These are phyloP conservation scores for Trichoderma sp. DNA, from an alignment of 2,329 filamentous ascomycete species.

Conservation along the genomic window DNA sequence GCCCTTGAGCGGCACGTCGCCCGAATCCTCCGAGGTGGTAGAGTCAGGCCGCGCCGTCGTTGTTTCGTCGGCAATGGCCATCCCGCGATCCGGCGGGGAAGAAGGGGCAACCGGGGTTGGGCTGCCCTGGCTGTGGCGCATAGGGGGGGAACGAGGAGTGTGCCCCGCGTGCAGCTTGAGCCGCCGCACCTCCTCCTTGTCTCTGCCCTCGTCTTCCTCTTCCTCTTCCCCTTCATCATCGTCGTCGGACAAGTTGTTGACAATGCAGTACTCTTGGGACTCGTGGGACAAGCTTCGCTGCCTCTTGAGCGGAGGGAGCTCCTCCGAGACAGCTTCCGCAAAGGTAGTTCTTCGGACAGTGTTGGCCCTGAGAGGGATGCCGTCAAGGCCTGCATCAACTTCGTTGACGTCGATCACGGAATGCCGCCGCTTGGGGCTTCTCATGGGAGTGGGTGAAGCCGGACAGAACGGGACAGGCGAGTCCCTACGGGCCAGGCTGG, in stretches of 20 bases:
- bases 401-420: conserved; percentile 58
- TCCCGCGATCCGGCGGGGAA: background rate
- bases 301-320: conserved; percentile 30
- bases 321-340: conserved; percentile 39
- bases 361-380: conserved; percentile 58
- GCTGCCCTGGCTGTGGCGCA: conserved; percentile 38
- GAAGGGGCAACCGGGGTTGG: conserved; percentile 37
- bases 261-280: background rate
- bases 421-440: conserved; percentile 2
- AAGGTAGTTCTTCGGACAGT: conserved; percentile 58
- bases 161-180: conserved; percentile 65
- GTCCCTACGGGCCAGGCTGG: too few species aligned
- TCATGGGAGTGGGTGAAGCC: background rate
- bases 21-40: conserved; percentile 28
- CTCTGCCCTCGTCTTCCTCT: conserved; percentile 44
- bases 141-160: conserved; percentile 62
- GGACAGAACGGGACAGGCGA: too few species aligned
- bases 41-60: background rate
- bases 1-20: conserved; percentile 53
- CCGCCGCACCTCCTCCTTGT: conserved; percentile 52
- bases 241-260: conserved; percentile 39
- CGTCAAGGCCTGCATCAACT: conserved; percentile 62
- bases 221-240: conserved; percentile 44
- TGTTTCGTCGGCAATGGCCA: too few species aligned
- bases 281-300: background rate